Percentiles rank a stretch among this genome's conserved stretches.
phyloP scores from a whole-genome alignment of 371 early-diverging fungal genomes.

The Coemansia sp. region DNA sequence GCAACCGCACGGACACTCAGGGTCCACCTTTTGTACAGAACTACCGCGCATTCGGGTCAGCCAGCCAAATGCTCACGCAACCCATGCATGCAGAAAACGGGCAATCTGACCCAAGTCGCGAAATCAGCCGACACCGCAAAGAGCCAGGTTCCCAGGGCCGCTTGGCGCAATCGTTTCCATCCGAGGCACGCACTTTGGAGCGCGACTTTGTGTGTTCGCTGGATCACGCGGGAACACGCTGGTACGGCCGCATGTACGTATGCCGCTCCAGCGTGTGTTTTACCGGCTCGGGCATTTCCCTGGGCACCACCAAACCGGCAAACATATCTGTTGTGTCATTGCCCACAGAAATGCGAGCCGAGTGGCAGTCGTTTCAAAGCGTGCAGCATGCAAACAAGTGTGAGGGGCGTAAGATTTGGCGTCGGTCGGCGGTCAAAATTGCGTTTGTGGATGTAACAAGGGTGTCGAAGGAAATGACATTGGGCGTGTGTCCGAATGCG shows the following conservation, averaged over 20 bases:
- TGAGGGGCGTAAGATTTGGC: constrained; percentile 20
- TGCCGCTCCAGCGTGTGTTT: constrained; percentile 21
- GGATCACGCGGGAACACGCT: constrained; percentile 40
- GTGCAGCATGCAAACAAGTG: neutral
- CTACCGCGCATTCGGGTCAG: neutral
- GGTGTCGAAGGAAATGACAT: constrained; percentile 39
- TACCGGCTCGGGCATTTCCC: constrained; percentile 25
- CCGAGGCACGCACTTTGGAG: neutral
- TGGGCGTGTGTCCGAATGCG: constrained; percentile 45
- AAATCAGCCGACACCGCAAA: constrained; percentile 4
- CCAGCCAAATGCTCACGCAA: too few species aligned
- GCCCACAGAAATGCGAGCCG: neutral
- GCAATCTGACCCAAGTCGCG: neutral
- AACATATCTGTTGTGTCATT: neutral
- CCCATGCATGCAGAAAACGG: neutral
- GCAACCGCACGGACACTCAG: neutral
- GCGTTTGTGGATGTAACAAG: constrained; percentile 34
- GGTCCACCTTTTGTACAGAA: neutral
- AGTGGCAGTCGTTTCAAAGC: neutral
- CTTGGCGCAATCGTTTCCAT: constrained; percentile 20
- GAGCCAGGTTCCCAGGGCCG: neutral
- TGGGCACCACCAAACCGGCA: neutral
- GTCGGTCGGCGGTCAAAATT: constrained; percentile 24
- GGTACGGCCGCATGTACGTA: constrained; percentile 44
- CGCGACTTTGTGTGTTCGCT: constrained; percentile 34